Base-by-base conservation (phyloP, 2,329 filamentous ascomycete genomes). In the Sarocladium kiliense region DNA sequence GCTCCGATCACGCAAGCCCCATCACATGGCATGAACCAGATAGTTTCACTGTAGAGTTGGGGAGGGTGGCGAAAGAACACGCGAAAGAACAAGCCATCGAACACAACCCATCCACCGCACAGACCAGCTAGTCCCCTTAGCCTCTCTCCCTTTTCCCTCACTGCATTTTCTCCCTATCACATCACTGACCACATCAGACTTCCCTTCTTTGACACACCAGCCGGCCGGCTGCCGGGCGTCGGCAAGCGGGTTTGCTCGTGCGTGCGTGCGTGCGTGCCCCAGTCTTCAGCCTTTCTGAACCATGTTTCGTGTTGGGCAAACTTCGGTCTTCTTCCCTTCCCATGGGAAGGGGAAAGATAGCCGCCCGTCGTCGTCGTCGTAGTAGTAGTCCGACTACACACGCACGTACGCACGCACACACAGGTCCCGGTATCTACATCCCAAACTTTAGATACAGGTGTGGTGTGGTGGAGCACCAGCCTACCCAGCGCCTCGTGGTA, bases 21-120 rank as follows among this genome's bases (percentile, higher is more conserved):
- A 9, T 39, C 36, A 39, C 36, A 39, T 39, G 36, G 36, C 36
- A 34, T n/a, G n/a, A n/a, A n/a, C n/a, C n/a, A n/a, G n/a, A n/a
- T n/a, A n/a, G n/a, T n/a, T n/a, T n/a, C n/a, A n/a, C n/a, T n/a
- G n/a, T n/a, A n/a, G n/a, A n/a, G n/a, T n/a, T n/a, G 36, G 36
- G 36, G 36, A 39, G 36, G 36, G 36, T 44, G 41, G 41, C 41
- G 41, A 44, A 44, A 44, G 41, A 44, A 44, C 18, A 9, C 41
- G 7, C 19, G 41, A 44, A n/a, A 16, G 41, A 44, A 44, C 41
- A 44, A 44, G 41, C 41, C 41, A 44, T 44, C 41, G 41, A 44
- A 44, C 3, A 16, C 36, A 5, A 9, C 7, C 7, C 36, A 39
- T 32, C 30, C 7, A 32, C 30, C 41, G 41, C 41, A 44, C 41